Conservation (phyloP, 768 basidiomycete species). For the Chiua virens region DNA sequence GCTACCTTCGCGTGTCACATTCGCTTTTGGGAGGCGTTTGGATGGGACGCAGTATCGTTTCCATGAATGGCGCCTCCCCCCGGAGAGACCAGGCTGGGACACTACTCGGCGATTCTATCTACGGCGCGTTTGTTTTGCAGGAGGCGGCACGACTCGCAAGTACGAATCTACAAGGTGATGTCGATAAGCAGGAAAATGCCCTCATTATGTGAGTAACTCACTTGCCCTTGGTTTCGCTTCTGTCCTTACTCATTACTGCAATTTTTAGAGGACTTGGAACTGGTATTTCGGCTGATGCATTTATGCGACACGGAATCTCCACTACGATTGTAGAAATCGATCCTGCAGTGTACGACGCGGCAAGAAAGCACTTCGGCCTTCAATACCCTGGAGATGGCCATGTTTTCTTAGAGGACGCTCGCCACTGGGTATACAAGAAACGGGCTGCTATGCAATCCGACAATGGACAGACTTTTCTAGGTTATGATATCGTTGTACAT, state of each 20-base stretch:
- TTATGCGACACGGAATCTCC: constrained; percentile 64
- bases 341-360: constrained; percentile 83
- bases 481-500: constrained; percentile 77
- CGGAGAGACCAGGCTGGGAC: constrained; percentile 52
- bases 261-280: constrained; percentile 77
- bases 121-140: constrained; percentile 81
- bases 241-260: not conserved
- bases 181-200: constrained; percentile 47
- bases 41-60: constrained; percentile 54
- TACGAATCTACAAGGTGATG: constrained; percentile 41
- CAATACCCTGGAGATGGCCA: constrained; percentile 56
- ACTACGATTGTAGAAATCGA: constrained; percentile 94
- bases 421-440: constrained; percentile 56
- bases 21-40: constrained; percentile 77
- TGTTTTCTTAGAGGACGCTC: constrained; percentile 78
- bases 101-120: constrained; percentile 75
- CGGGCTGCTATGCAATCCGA: constrained; percentile 32
- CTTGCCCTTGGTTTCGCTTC: constrained; percentile 5
- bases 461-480: not conserved
- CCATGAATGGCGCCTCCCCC: constrained; percentile 41
- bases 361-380: constrained; percentile 78
- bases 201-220: constrained; percentile 63
- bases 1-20: constrained; percentile 64
- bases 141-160: constrained; percentile 77
- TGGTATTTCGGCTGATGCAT: constrained; percentile 77